These are phyloP conservation scores for Acanthamoeba lenticulata DNA, from an alignment of 208 protist species.

Conservation along the genomic window DNA sequence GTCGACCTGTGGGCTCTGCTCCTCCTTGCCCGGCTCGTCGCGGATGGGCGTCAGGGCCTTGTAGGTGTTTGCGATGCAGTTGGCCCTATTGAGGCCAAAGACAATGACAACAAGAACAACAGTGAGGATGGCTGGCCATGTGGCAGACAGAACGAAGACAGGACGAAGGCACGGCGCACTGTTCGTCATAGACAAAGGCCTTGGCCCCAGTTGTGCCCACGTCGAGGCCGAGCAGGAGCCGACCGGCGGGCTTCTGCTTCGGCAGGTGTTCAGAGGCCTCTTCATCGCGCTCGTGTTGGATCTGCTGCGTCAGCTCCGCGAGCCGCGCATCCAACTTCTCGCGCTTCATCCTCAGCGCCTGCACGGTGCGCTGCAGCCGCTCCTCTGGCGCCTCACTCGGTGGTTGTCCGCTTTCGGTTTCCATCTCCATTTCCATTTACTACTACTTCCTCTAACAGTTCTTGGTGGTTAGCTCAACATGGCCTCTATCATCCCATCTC, in stretches of 20 bases:
- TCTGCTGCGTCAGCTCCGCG: neutral
- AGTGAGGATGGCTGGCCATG: neutral
- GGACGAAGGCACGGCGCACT: too few species aligned
- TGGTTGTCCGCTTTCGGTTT: neutral
- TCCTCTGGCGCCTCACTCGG: neutral
- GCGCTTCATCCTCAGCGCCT: neutral
- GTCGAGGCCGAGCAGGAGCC: conserved; percentile 12
- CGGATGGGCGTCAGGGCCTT: neutral
- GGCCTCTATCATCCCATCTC: too few species aligned
- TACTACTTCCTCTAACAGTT: too few species aligned
- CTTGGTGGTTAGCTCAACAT: too few species aligned
- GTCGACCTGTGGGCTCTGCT: conserved; percentile 15
- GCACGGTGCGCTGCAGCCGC: neutral
- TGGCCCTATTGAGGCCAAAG: neutral
- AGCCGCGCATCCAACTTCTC: neutral
- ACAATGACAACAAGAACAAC: neutral
- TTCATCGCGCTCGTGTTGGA: neutral
- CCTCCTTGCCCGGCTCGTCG: neutral
- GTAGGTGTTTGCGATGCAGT: neutral
- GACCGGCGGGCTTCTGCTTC: neutral
- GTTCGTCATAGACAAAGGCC: conserved; percentile 42
- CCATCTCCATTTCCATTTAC: neutral
- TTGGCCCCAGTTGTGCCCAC: conserved; percentile 7
- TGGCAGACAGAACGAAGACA: neutral
- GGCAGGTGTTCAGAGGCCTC: neutral